A percentile compares a stretch with the other conserved stretches of the same genome.
Conservation (phyloP, 192 early-diverging fungal species). For the Linnemannia zychae region DNA sequence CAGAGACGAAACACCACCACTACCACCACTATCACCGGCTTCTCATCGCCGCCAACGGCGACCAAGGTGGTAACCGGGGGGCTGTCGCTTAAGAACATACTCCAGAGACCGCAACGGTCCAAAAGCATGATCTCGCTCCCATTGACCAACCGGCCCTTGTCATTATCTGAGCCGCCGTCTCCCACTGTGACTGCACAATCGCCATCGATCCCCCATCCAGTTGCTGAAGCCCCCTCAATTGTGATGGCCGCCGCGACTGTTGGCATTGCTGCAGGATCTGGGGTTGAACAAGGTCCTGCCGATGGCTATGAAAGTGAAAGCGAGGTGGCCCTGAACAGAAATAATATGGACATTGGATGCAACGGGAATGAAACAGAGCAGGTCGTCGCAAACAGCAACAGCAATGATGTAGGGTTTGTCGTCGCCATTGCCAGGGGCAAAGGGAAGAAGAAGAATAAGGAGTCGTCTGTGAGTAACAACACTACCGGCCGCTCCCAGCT, state of each 20-base stretch:
- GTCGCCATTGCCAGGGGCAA: background rate
- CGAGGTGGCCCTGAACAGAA: background rate
- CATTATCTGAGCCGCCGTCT: background rate
- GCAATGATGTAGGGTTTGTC: background rate
- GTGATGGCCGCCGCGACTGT: background rate
- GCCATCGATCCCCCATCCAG: background rate
- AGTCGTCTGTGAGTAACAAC: background rate
- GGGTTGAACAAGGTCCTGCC: background rate
- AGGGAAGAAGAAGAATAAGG: background rate
- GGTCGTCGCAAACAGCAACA: conserved; percentile 9
- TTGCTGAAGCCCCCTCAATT: background rate
- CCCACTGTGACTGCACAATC: no score
- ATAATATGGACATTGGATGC: background rate
- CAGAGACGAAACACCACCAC: background rate
- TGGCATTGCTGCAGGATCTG: background rate
- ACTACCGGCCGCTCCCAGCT: background rate
- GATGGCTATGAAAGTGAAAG: background rate
- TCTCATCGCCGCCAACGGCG: background rate
- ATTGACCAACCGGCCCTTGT: background rate
- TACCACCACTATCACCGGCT: background rate
- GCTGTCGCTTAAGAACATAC: background rate
- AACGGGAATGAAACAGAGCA: background rate
- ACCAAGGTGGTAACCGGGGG: background rate
- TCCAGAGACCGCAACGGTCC: conserved; percentile 11
- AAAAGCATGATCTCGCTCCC: conserved; percentile 37